phyloP scores from a whole-genome alignment of 1,284 basidiomycete genomes.

The Rhodotorula glutinis region DNA sequence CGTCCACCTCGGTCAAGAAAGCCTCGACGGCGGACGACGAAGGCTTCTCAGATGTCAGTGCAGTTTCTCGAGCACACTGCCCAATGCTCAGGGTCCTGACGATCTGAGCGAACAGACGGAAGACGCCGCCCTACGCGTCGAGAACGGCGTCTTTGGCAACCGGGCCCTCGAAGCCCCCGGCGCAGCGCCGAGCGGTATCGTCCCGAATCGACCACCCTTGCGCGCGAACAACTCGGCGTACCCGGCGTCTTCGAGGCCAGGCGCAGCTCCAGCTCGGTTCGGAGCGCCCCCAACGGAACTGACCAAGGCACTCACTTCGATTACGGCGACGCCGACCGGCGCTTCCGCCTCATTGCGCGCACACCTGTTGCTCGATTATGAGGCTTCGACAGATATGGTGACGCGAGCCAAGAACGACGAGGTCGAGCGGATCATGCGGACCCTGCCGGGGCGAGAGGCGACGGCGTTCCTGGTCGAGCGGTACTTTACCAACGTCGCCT shows the following conservation, averaged over 20 bases:
- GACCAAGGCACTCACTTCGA: constrained; percentile 34
- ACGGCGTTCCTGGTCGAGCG: constrained; percentile 29
- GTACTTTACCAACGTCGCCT: constrained; percentile 35
- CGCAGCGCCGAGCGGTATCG: constrained; percentile 4
- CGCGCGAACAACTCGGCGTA: background rate
- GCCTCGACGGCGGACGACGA: constrained; percentile 13
- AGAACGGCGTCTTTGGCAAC: constrained; percentile 36
- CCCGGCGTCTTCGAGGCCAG: background rate
- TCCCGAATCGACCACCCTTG: background rate
- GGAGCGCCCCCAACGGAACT: constrained; percentile 28
- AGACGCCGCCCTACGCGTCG: constrained; percentile 34
- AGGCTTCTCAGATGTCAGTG: constrained; percentile 24
- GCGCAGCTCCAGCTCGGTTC: constrained; percentile 15
- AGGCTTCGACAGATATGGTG: constrained; percentile 16
- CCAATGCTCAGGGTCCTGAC: too few species aligned
- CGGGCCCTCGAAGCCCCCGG: constrained; percentile 3
- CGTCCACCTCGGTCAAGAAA: background rate
- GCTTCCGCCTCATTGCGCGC: constrained; percentile 13
- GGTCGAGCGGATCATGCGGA: constrained; percentile 25
- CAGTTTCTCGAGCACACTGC: background rate
- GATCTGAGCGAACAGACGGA: constrained; percentile 21
- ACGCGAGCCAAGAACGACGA: constrained; percentile 12
- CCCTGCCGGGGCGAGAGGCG: constrained; percentile 21
- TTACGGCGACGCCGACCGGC: constrained; percentile 11
- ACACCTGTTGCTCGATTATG: constrained; percentile 34